Evolutionary conservation across 2,329 filamentous ascomycete genomes (phyloP), one percentile per base, ranked within the genome.

Genomic region (Lachnellula cervina): DNA sequence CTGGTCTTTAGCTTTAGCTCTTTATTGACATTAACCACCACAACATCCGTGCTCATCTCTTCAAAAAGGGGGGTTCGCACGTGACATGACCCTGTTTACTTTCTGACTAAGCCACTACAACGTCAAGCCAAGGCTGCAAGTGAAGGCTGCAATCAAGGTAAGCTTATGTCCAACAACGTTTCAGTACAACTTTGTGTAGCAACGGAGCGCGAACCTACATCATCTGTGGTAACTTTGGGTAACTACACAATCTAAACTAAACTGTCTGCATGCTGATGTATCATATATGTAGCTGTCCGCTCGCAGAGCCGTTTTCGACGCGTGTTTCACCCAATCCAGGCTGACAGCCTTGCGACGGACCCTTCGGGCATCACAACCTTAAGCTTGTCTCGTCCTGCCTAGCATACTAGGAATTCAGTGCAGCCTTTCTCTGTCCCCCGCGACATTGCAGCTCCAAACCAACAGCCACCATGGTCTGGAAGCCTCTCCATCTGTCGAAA

Each of bases 391-490:
- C 7, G 25, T 7, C 25, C 25, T 28, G 25, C 25, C 25, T 28
- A 4, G 25, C 25, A 28, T 28, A 28, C 7, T 28, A 28, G 25
- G 7, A 28, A 28, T 32, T 32, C 28, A 32, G 28, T 32, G 28
- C 28, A 9, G 28, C 9, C 9, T 32, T 11, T 32, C 13, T 13
- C 28, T 11, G 9, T 32, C 28, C 28, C 14, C 13, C 19, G n/a
- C 17, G 42, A 19, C 23, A 16, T 37, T 38, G 25, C 34, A 32
- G 13, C 46, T 47, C 35, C 49, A 44, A 48, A 52, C 28, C 51
- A n/a, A 52, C 25, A 32, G 14, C 23, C 48, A 56, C 35, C 19
- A 67, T 67, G 64, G 48, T 57, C 34, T 69, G 67, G 67, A 59
- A 57, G 37, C 62, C 64, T 21, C 59, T 68, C 5, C 34, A 42